Base-by-base conservation (phyloP, 352 stramenopile species). In the Phytophthora meadii region DNA sequence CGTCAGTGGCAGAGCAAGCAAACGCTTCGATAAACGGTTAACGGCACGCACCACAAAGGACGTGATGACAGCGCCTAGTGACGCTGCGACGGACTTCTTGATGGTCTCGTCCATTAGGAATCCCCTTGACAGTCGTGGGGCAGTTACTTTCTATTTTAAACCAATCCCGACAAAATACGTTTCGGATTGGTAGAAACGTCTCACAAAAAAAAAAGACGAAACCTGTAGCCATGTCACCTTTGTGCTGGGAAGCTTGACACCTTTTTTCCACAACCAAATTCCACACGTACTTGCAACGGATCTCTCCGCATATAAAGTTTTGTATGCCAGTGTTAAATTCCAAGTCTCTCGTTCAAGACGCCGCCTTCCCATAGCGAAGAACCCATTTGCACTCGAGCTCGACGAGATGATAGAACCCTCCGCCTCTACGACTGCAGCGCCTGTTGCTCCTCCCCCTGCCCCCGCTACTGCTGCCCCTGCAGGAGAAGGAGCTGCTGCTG, bases 61-160 rank as follows among this genome's bases (percentile, higher is more conserved):
- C 22, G 86, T 93, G 64, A 92, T 68, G 54, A 92, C 64, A 9
- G 82, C 82, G 53, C 86, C 82, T 32, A 91, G 37, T 27, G 84
- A 90, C 52, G 86, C 86, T 11, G 84, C 77, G 14, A 59, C 44
- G 9, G 80, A 78, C 68, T 91, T 94, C 77, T 88, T 85, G 42
- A 82, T 22, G 54, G 68, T 83, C 64, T 91, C 83, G 44, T 94
- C 86, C 74, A 91, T 88, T 28, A 17, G 0, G 12, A 22, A 15
- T 54, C 42, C 41, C 19, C 41, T 63, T 56, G 34, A 47, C 47
- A 59, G 30, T 14, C 11, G n/a, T 3, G 24, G 24, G 22, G 19
- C 50, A 15, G 48, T 67, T 61, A 50, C 40, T 15, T 5, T 39
- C 22, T 44, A 49, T 55, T 69, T 64, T 57, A 24, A 9, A 11